Evolutionary conservation across 1,284 basidiomycete genomes (phyloP), one percentile per base, ranked within the genome.

Genomic region (Cerrena zonata): DNA sequence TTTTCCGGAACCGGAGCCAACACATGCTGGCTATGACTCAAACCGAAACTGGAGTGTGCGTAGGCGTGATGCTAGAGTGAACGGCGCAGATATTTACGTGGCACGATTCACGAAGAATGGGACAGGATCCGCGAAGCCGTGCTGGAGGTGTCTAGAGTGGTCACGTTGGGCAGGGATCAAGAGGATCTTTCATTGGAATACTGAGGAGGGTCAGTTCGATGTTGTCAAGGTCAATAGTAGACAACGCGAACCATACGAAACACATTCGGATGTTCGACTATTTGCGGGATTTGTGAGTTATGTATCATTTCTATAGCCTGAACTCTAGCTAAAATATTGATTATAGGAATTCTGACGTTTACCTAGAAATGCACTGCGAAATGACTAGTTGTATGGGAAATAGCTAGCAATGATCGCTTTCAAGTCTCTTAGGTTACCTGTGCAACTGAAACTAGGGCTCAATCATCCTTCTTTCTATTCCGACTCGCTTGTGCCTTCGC

Each of bases 111-210:
- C 71, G 23, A 77, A 76, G 59, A 65, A 63, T 37, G 78, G 75
- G 4, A 65, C 72, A 59, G 77, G 77, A 19, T 69, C 64, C 48
- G 73, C 78, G 3, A 70, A 66, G 59, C 79, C 78, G 22, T 80
- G 78, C 58, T 77, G 77, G 72, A 64, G 78, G 41, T 80, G 79
- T 52, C 54, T 80, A 24, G 71, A 77, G 51, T 80, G 76, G 77
- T 80, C 76, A 59, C 62, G 66, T 36, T 81, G 79, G 78, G 78
- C 78, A 19, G 79, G 78, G 0, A 72, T 82, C 53, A 79, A 74
- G 65, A 70, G 77, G 34, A 72, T 80, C 38, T 81, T 78, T 58
- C 74, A 80, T 56, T 80, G 77, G 76, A 71, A 78, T 55, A 65
- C 62, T 11, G 64, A 61, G 19, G 63, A 65, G 53, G 67, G 67